These are phyloP conservation scores for Neonectria coccinea DNA, from an alignment of 2,329 filamentous ascomycete species.

Conservation along the genomic window DNA sequence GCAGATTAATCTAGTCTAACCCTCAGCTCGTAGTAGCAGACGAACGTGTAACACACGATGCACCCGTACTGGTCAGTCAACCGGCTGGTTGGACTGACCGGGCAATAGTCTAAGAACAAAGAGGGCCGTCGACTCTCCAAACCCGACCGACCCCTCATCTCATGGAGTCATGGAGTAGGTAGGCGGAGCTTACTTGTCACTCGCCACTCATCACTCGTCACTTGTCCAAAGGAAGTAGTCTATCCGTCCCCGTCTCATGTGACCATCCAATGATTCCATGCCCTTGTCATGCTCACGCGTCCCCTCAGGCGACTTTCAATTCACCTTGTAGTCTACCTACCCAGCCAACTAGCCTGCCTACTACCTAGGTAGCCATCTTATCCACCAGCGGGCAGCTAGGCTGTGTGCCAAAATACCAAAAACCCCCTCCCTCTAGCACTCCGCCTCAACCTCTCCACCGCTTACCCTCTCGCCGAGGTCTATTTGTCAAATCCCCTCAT, in stretches of 20 bases:
- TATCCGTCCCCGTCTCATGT: conserved; percentile 19
- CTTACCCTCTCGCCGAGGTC: conserved; percentile 2
- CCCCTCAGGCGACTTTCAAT: conserved; percentile 23
- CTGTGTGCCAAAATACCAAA: no score
- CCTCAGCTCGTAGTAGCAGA: conserved; percentile 4
- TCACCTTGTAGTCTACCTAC: no score
- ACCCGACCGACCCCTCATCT: background rate
- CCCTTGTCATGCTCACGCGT: conserved; percentile 30
- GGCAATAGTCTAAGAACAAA: no score
- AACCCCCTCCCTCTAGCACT: conserved; percentile 2
- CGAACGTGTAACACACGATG: no score
- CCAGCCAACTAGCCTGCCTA: no score
- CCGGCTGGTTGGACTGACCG: no score
- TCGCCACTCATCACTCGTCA: background rate
- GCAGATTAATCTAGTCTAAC: conserved; percentile 1
- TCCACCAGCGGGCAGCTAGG: no score
- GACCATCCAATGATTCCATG: conserved; percentile 26
- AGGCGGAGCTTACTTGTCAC: conserved; percentile 10
- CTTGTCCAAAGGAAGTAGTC: background rate
- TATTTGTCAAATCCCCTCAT: background rate
- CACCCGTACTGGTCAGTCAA: background rate
- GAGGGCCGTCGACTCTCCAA: background rate
- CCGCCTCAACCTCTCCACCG: conserved; percentile 14
- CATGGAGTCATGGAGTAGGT: background rate
- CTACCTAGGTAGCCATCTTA: no score